Conservation (phyloP, 805 yeast species). For the Millerozyma miso region DNA sequence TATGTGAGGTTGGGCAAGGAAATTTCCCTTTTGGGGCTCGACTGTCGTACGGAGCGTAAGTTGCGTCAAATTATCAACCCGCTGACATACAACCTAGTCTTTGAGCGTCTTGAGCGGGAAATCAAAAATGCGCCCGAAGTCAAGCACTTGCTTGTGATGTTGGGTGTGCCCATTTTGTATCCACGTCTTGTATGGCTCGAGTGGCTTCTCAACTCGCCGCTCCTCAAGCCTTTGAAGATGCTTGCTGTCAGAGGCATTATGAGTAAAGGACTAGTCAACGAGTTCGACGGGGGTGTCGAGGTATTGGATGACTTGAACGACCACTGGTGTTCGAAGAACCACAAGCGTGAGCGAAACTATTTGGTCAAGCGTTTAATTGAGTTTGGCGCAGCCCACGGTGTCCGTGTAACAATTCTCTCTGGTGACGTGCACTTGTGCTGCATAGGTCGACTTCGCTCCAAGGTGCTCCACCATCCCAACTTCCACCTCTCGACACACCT, state of each 20-base stretch:
- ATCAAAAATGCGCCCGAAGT: constrained; percentile 46
- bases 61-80: constrained; percentile 50
- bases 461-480: constrained; percentile 33
- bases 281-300: constrained; percentile 89
- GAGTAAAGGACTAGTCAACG: constrained; percentile 75
- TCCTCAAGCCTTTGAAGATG: constrained; percentile 58
- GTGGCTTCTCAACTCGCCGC: constrained; percentile 56
- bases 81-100: constrained; percentile 57
- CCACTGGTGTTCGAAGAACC: constrained; percentile 92
- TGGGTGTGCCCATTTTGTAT: constrained; percentile 94
- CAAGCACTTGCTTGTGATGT: constrained; percentile 74
- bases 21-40: constrained; percentile 73
- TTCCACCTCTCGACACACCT: constrained; percentile 13
- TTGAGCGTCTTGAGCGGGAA: constrained; percentile 57
- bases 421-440: constrained; percentile 95
- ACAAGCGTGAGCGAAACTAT: constrained; percentile 78
- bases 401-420: constrained; percentile 76
- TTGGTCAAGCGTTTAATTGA: constrained; percentile 58
- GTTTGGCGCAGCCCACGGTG: constrained; percentile 59
- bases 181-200: constrained; percentile 94
- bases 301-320: constrained; percentile 90
- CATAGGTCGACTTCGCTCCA: constrained; percentile 69
- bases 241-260: constrained; percentile 58
- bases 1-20: constrained; percentile 72
- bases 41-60: constrained; percentile 89